phyloP scores from a whole-genome alignment of 139 green algal genomes.

The Volvox africanus region DNA sequence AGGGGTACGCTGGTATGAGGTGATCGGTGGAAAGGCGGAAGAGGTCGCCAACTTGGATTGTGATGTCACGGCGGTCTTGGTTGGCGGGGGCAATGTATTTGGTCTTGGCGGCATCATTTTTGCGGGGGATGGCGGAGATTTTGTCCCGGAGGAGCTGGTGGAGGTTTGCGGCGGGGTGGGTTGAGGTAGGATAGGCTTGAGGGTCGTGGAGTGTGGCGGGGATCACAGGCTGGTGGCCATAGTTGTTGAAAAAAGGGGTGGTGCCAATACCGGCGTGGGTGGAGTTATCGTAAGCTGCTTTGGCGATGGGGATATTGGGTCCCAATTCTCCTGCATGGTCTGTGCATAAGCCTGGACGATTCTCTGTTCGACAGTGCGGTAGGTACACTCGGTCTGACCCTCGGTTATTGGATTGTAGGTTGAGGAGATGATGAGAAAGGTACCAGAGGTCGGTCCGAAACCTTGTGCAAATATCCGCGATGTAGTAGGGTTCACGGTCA shows the following conservation, averaged over 20 bases:
- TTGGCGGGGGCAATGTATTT: background rate
- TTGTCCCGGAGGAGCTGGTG: conserved; percentile 2
- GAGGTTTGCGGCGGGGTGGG: background rate
- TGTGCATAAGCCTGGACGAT: background rate
- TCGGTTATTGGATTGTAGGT: background rate
- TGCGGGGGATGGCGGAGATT: background rate
- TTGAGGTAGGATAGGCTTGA: too few species aligned
- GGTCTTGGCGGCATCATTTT: conserved; percentile 26
- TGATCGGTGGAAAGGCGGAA: conserved; percentile 46
- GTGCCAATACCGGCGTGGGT: background rate
- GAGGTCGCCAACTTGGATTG: conserved; percentile 38
- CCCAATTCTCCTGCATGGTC: background rate
- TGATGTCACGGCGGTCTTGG: conserved; percentile 31
- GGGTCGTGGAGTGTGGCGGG: conserved; percentile 32
- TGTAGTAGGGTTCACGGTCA: background rate
- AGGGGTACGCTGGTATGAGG: conserved; percentile 34
- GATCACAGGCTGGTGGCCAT: background rate
- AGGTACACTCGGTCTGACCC: background rate
- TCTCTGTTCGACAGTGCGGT: background rate
- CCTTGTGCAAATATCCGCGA: background rate
- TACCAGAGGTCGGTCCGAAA: background rate
- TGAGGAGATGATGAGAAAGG: background rate
- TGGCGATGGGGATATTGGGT: conserved; percentile 1
- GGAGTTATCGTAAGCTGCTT: conserved; percentile 1
- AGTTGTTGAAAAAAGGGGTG: background rate